Conservation (phyloP, 805 yeast genomes). For the Priceomyces fermenticarens region DNA sequence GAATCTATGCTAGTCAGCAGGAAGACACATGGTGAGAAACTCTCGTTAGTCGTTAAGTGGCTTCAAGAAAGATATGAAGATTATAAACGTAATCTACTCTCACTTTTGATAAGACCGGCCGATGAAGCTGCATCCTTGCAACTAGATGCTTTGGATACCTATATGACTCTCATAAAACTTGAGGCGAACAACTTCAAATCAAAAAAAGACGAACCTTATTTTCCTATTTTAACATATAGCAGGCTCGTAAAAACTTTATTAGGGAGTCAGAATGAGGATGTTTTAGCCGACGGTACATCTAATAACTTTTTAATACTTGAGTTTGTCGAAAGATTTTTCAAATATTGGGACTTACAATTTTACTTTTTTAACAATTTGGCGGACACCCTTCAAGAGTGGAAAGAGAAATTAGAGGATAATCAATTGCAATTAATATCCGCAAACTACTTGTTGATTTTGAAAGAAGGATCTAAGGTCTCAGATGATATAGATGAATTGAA, state of each 20-base stretch:
- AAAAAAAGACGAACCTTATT: slow-evolving; percentile 50
- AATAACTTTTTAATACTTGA: slow-evolving; percentile 51
- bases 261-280: slow-evolving; percentile 29
- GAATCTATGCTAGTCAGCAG: slow-evolving; percentile 37
- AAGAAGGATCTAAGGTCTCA: slow-evolving; percentile 20
- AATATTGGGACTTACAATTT: slow-evolving; percentile 75
- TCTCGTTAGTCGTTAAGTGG: slow-evolving; percentile 58
- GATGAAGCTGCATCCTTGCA: slow-evolving; percentile 51
- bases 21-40: slow-evolving; percentile 40
- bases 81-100: slow-evolving; percentile 46
- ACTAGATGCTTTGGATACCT: slow-evolving; percentile 50
- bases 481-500: slow-evolving; percentile 28
- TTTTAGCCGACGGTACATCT: slow-evolving; percentile 45
- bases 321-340: slow-evolving; percentile 51
- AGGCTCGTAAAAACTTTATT: slow-evolving; percentile 34
- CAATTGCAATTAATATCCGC: slow-evolving; percentile 28
- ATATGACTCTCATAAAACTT: slow-evolving; percentile 51
- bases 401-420: slow-evolving; percentile 12
- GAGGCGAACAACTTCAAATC: slow-evolving; percentile 58
- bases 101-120: slow-evolving; percentile 36
- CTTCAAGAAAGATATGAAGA: slow-evolving; percentile 53
- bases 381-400: slow-evolving; percentile 19
- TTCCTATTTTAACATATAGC: slow-evolving; percentile 56
- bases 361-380: slow-evolving; percentile 58
- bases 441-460: slow-evolving; percentile 39